phyloP scores from a whole-genome alignment of 768 basidiomycete species.

The Thelephora ganbajun region DNA sequence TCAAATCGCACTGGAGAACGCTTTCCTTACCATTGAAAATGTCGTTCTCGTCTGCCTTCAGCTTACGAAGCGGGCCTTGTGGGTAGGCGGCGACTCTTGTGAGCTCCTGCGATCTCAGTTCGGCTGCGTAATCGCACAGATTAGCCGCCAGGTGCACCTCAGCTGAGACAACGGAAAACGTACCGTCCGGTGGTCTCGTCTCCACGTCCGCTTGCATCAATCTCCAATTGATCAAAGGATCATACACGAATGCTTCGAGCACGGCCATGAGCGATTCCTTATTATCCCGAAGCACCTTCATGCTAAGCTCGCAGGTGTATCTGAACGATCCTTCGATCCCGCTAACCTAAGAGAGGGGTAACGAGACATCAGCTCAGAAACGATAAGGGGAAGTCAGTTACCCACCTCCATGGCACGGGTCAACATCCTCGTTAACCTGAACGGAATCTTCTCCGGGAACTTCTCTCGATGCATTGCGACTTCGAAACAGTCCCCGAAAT shows the following conservation, averaged over 20 bases:
- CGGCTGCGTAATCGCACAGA: conserved; percentile 35
- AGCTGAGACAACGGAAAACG: conserved; percentile 5
- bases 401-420: conserved; percentile 97
- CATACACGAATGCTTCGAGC: conserved; percentile 96
- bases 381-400: conserved; percentile 1
- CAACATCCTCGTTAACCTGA: conserved; percentile 95
- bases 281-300: conserved; percentile 91
- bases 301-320: conserved; percentile 93
- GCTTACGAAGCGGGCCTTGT: conserved; percentile 67
- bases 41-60: conserved; percentile 86
- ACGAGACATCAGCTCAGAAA: too few relatives aligned
- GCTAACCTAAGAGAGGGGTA: conserved; percentile 52
- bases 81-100: conserved; percentile 58
- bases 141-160: conserved; percentile 2
- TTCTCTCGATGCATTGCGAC: conserved; percentile 97
- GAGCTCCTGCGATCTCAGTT: conserved; percentile 40
- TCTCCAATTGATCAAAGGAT: conserved; percentile 96
- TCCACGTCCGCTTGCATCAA: conserved; percentile 79
- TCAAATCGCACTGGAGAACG: background rate
- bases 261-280: conserved; percentile 99
- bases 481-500: conserved; percentile 97
- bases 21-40: conserved; percentile 67
- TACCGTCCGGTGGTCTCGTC: conserved; percentile 54
- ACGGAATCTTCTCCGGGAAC: conserved; percentile 97
- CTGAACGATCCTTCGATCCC: conserved; percentile 97